Base-by-base conservation (phyloP, 305 asterid genomes). In the Stenogyne calaminthoides region DNA sequence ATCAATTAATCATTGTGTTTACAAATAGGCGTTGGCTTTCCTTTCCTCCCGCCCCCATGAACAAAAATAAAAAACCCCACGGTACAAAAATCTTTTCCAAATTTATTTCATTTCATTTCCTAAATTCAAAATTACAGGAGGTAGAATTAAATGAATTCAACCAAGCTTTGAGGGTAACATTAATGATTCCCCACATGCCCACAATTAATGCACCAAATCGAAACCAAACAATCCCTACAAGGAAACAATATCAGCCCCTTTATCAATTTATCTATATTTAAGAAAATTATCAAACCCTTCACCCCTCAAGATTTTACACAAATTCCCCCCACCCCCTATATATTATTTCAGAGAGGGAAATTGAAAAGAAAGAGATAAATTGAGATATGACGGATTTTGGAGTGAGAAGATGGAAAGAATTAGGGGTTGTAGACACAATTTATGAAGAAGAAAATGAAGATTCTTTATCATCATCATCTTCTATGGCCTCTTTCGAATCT, bases 381-480 rank as follows among this genome's bases (percentile, higher is more conserved):
- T 14, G 46, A 29, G 0, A 9, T 34, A 51, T 22, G n/a, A 82
- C 78, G 85, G 82, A 73, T 55, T 18, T 52, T 25, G 80, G 64
- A 25, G 4, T 65, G 54, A 72, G 36, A 20, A 78, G 81, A 3
- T 80, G 85, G 89, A 72, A 76, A 69, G 80, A 78, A 42, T 40
- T 83, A 37, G 89, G 87, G 56, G 72, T 80, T 42, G 85, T 78
- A 9, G 80, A 75, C 15, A 85, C 84, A 22, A 85, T 83, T 42
- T 80, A 73, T 64, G 89, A 84, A 78, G 88, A 84, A 39, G 88
- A 79, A 61, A 78, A 78, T 12, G 84, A 78, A 14, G 73, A 80
- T 42, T 64, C 77, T 1, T 65, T 39, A 5, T 77, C 72, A 14
- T 61, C 75, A 1, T 40, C 63, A 14, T 69, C 84, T 8, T 29